Conservation (phyloP, 106 monocot genomes). For the Acanthochlamys bracteata region DNA sequence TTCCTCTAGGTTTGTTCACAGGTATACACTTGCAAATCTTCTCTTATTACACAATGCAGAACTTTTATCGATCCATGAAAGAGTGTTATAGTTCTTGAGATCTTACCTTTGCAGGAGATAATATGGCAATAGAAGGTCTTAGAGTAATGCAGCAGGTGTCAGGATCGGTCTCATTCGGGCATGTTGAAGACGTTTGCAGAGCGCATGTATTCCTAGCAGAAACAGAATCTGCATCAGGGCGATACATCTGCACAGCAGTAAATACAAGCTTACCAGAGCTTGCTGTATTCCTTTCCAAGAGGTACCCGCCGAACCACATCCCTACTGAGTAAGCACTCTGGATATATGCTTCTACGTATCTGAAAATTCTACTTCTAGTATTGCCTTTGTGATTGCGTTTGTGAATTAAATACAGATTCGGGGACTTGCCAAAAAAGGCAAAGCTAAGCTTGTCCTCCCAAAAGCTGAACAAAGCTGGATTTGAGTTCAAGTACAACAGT, state of each 20-base stretch:
- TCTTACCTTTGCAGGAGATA: background rate
- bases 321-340: constrained; percentile 27
- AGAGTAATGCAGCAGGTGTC: background rate
- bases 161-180: constrained; percentile 25
- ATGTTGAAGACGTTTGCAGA: constrained; percentile 30
- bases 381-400: no score
- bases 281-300: constrained; percentile 18
- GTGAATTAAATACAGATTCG: constrained; percentile 21
- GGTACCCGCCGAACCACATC: constrained; percentile 26
- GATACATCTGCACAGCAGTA: constrained; percentile 30
- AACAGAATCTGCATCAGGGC: constrained; percentile 21
- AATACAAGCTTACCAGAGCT: constrained; percentile 23
- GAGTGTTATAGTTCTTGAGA: background rate
- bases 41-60: background rate
- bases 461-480: constrained; percentile 40
- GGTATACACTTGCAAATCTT: constrained; percentile 10
- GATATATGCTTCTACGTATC: no score
- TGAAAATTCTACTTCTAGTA: no score
- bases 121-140: background rate
- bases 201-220: constrained; percentile 39
- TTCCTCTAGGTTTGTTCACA: constrained; percentile 54
- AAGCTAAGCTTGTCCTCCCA: constrained; percentile 34
- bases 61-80: no score
- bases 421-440: constrained; percentile 22
- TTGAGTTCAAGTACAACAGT: constrained; percentile 35